A percentile compares a stretch with the other conserved stretches of the same genome.
Evolutionary conservation across 176 grass and related monocot genomes (phyloP).

Genomic region (Guadua angustifolia): DNA sequence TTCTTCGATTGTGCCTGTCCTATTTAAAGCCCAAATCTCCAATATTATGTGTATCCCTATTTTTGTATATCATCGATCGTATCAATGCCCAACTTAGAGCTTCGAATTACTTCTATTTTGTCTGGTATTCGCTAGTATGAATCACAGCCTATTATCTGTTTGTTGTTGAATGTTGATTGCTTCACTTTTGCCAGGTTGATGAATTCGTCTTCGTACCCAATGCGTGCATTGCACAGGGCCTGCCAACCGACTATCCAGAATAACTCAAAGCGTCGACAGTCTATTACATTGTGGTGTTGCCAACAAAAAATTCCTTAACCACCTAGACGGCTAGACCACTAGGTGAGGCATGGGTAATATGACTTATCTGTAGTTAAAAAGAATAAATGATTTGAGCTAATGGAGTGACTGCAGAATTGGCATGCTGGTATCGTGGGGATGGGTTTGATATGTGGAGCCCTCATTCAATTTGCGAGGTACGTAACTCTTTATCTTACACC

Average conservation of each 20-base stretch:
- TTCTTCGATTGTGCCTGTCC: background rate
- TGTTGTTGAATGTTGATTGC: background rate
- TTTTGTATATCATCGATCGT: background rate
- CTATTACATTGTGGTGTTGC: background rate
- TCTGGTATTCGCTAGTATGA: background rate
- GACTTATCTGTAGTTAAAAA: background rate
- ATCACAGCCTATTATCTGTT: background rate
- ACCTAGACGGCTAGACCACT: background rate
- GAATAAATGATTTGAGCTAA: background rate
- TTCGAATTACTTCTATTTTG: background rate
- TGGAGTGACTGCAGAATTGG: constrained; percentile 5
- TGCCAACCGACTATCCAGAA: background rate
- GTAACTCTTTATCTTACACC: background rate
- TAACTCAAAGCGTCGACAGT: background rate
- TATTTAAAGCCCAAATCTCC: background rate
- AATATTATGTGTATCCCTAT: background rate
- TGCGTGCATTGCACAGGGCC: background rate
- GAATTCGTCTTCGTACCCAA: background rate
- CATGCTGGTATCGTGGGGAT: background rate
- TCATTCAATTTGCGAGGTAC: constrained; percentile 12
- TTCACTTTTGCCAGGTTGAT: constrained; percentile 4
- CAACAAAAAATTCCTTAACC: constrained; percentile 1
- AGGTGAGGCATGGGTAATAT: background rate
- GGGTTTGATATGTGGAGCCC: constrained; percentile 2
- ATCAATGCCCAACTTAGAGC: background rate